phyloP scores from a whole-genome alignment of 2,329 filamentous ascomycete species.

The Fusarium cyanostomum region DNA sequence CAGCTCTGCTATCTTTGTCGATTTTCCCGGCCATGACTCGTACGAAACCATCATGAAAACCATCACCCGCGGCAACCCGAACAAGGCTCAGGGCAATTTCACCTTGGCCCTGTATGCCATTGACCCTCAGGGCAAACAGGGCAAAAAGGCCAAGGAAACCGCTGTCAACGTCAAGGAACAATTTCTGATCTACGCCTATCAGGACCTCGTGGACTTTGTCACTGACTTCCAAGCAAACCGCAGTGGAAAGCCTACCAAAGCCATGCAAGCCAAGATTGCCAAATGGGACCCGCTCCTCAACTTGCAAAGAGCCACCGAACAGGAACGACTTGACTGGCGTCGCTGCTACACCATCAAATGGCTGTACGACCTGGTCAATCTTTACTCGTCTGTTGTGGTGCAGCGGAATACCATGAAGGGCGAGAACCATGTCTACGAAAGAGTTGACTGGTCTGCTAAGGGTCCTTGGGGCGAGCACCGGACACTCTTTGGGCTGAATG shows the following conservation, averaged over 20 bases:
- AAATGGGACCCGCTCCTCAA: slow-evolving; percentile 56
- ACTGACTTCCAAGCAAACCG: slow-evolving; percentile 56
- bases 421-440: slow-evolving; percentile 47
- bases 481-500: slow-evolving; percentile 55
- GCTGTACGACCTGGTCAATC: slow-evolving; percentile 62
- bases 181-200: slow-evolving; percentile 54
- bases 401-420: slow-evolving; percentile 49
- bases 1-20: slow-evolving; percentile 52
- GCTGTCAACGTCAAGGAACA: slow-evolving; percentile 55
- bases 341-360: slow-evolving; percentile 60
- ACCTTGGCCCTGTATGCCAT: neutral
- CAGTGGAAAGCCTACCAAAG: slow-evolving; percentile 57
- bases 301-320: slow-evolving; percentile 48
- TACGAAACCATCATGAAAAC: slow-evolving; percentile 55
- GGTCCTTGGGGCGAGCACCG: slow-evolving; percentile 47
- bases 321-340: slow-evolving; percentile 56
- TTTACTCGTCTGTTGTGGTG: slow-evolving; percentile 53
- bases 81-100: slow-evolving; percentile 39
- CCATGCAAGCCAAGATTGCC: slow-evolving; percentile 50
- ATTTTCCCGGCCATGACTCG: slow-evolving; percentile 57
- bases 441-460: slow-evolving; percentile 53
- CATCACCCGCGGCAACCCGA: slow-evolving; percentile 50
- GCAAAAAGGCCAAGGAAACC: slow-evolving; percentile 2
- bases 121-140: neutral
- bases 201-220: slow-evolving; percentile 56